Percentiles rank a stretch among this genome's conserved stretches.
Conservation (phyloP, 495 filamentous ascomycete species). For the Aspergillus mulundensis region DNA sequence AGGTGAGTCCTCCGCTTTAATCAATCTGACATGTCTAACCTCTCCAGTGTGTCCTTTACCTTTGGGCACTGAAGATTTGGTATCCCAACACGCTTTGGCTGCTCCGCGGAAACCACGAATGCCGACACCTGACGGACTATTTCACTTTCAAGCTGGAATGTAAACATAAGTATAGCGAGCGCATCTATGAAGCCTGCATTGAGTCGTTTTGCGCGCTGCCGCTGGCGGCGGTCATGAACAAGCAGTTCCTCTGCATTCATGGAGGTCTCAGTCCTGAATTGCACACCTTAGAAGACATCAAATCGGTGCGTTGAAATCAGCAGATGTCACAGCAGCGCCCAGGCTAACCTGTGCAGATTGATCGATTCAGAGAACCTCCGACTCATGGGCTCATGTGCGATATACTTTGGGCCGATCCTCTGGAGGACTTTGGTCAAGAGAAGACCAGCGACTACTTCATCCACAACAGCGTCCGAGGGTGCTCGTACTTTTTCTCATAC, state of each 20-base stretch:
- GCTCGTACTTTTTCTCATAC: conserved; percentile 99
- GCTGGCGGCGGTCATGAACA: conserved; percentile 98
- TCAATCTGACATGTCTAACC: conserved; percentile 12
- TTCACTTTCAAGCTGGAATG: conserved; percentile 99
- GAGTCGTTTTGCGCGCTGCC: conserved; percentile 95
- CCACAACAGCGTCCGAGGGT: conserved; percentile 97
- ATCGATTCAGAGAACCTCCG: conserved; percentile 94
- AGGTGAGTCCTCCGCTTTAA: conserved; percentile 46
- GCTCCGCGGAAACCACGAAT: conserved; percentile 96
- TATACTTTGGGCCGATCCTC: conserved; percentile 95
- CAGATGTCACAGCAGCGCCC: not conserved
- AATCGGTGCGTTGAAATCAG: conserved; percentile 58
- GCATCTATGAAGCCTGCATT: conserved; percentile 96
- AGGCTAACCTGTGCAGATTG: conserved; percentile 59
- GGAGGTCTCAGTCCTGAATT: conserved; percentile 93
- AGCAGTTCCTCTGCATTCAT: conserved; percentile 98
- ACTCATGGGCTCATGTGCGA: conserved; percentile 99
- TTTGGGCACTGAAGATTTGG: conserved; percentile 99
- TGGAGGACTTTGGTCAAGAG: conserved; percentile 99
- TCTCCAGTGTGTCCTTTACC: conserved; percentile 80
- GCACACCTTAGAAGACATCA: conserved; percentile 91
- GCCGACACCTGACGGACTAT: conserved; percentile 97
- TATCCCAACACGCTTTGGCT: conserved; percentile 97
- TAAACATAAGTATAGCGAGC: conserved; percentile 97
- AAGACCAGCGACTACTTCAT: conserved; percentile 96